Conservation (phyloP, 208 protist genomes). For the Trypanosoma mega region DNA sequence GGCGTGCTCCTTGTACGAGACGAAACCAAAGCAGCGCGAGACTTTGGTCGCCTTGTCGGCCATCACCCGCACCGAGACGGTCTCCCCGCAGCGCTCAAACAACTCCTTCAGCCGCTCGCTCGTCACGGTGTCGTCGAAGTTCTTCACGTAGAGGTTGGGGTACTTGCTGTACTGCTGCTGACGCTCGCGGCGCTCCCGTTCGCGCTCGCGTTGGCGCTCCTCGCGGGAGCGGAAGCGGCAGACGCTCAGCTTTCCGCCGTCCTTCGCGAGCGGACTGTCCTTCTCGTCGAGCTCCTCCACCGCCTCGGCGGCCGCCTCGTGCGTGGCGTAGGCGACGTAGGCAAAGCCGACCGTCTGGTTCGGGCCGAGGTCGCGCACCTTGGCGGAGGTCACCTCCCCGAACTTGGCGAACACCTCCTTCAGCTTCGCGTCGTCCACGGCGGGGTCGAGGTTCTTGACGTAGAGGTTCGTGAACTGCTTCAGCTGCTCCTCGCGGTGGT, state of each 20-base stretch:
- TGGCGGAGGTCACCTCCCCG: conserved; percentile 96
- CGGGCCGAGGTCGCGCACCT: conserved; percentile 94
- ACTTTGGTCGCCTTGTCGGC: conserved; percentile 89
- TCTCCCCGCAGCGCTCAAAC: conserved; percentile 96
- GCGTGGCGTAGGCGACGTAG: conserved; percentile 96
- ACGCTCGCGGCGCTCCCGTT: conserved; percentile 89
- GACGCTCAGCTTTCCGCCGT: conserved; percentile 93
- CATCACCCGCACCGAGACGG: conserved; percentile 97
- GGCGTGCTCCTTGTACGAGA: conserved; percentile 95
- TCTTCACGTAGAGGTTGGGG: conserved; percentile 99
- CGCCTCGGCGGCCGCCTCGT: conserved; percentile 91
- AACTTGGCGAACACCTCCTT: conserved; percentile 92
- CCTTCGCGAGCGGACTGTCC: conserved; percentile 72
- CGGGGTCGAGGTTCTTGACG: conserved; percentile 98
- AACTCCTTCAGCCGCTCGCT: conserved; percentile 94
- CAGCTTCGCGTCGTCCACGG: conserved; percentile 94
- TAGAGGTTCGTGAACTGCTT: conserved; percentile 99
- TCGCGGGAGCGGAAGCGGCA: conserved; percentile 95
- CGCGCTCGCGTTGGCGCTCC: conserved; percentile 91
- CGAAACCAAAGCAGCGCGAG: conserved; percentile 97
- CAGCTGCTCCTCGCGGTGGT: conserved; percentile 92
- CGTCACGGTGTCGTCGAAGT: conserved; percentile 97
- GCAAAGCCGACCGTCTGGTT: conserved; percentile 92
- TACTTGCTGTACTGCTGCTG: conserved; percentile 92
- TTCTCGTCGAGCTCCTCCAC: conserved; percentile 89